Base-by-base conservation (phyloP, 257 asterid genomes). In the Cinchona pubescens region DNA sequence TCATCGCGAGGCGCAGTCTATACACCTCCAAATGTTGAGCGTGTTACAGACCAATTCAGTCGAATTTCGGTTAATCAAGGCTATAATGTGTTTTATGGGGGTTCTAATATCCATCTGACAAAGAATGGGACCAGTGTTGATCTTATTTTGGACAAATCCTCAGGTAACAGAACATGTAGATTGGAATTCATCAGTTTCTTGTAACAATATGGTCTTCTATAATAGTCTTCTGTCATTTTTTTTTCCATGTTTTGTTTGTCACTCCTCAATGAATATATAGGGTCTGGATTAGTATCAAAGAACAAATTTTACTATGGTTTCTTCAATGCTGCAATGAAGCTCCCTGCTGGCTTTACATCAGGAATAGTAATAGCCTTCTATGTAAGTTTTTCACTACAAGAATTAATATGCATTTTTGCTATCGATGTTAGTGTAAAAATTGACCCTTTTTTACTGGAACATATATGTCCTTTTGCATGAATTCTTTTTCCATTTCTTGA, bases 291-390 rank as follows among this genome's bases (percentile, higher is more conserved):
- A 85, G 77, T 74, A 29, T 89, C 98, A 29, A 93, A 80, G 82
- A 86, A 88, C 73, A 88, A 74, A 79, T 92, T 87, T 76, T 85
- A 83, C 84, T 84, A 92, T 72, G 97, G 97, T 43, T 92, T 88
- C 71, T 92, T 92, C 85, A 92, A 78, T 82, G 92, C 90, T 85
- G 96, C 92, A 43, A 34, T 92, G 77, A 92, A 89, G 76, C 83
- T 92, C 63, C 97, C 96, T n/a, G 80, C 89, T 76, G 92, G 96
- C 56, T 92, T 89, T 77, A 92, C 97, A 46, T 90, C 97, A 46
- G 97, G 97, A 74, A 85, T 92, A 69, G 97, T 92, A 48, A 89
- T 87, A 29, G 97, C 97, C 65, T 92, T 87, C 67, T 92, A 92
- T 73, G 97, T 89, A 86, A 87, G 96, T 71, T 35, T 7, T 0